Evolutionary conservation across 2,329 filamentous ascomycete species (phyloP).

Genomic region (Pseudogymnoascus sp.): DNA sequence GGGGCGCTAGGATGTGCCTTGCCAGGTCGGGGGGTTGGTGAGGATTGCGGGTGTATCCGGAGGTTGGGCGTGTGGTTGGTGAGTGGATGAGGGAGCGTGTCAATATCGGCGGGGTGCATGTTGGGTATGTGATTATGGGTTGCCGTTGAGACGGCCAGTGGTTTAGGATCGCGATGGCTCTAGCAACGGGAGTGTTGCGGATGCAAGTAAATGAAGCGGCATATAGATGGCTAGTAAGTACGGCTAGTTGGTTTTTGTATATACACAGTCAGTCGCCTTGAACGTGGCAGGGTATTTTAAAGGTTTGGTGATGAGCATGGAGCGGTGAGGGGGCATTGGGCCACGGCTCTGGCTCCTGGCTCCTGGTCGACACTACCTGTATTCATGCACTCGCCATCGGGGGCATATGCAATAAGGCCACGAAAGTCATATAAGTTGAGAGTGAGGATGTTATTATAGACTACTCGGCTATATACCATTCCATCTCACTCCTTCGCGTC

Average conservation of each 20-base stretch:
- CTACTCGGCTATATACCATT: neutral
- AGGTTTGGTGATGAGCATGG: neutral
- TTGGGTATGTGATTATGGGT: neutral
- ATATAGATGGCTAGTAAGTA: neutral
- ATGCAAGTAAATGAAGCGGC: too few species aligned
- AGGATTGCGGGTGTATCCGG: neutral
- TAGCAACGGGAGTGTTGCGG: too few species aligned
- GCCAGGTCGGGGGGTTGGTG: neutral
- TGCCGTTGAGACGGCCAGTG: neutral
- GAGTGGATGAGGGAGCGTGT: neutral
- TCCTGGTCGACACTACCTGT: neutral
- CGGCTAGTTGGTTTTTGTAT: neutral
- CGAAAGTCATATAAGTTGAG: neutral
- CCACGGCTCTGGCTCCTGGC: neutral
- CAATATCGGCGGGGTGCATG: neutral
- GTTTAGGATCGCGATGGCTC: neutral
- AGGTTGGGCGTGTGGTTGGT: neutral
- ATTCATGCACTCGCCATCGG: neutral
- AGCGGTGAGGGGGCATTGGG: neutral
- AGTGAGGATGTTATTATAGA: neutral
- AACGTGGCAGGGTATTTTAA: too few species aligned
- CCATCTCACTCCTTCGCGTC: neutral
- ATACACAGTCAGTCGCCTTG: too few species aligned
- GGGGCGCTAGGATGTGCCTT: neutral
- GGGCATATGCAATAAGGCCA: too few species aligned